Conservation (phyloP, 2,329 filamentous ascomycete species). For the Neurospora crassa region DNA sequence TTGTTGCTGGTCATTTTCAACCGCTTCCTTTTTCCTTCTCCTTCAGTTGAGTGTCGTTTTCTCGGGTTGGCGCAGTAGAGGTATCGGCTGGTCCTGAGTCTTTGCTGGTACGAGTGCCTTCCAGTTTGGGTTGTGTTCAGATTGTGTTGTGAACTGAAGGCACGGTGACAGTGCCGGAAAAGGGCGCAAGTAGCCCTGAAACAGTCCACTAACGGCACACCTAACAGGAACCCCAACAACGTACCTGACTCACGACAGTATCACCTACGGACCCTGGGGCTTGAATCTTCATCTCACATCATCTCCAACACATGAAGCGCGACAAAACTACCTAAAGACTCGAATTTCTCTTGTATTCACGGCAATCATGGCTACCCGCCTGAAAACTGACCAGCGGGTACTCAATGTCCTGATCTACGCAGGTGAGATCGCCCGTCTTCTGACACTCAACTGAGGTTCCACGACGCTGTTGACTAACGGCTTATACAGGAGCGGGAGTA, state of each 20-base stretch:
- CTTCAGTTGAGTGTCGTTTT: neutral
- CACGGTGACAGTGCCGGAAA: neutral
- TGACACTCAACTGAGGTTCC: neutral
- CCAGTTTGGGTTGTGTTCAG: neutral
- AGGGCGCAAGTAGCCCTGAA: neutral
- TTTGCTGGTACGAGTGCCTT: neutral
- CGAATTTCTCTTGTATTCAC: neutral
- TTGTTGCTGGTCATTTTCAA: neutral
- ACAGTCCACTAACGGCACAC: neutral
- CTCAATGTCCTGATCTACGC: constrained; percentile 93
- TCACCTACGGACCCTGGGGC: neutral
- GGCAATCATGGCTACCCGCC: neutral
- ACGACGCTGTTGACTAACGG: constrained; percentile 12
- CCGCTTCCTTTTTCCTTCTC: neutral
- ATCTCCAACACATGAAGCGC: constrained; percentile 3
- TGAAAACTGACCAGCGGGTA: constrained; percentile 53
- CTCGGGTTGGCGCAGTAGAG: neutral
- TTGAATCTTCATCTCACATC: constrained; percentile 2
- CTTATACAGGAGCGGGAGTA: constrained; percentile 61
- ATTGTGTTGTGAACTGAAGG: neutral
- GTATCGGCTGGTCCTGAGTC: neutral
- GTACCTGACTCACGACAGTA: neutral
- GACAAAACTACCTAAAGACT: neutral
- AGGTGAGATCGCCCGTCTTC: constrained; percentile 40
- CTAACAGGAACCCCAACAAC: neutral